Base-by-base conservation (phyloP, 176 grass and related monocot genomes). In the Thinopyrum elongatum region DNA sequence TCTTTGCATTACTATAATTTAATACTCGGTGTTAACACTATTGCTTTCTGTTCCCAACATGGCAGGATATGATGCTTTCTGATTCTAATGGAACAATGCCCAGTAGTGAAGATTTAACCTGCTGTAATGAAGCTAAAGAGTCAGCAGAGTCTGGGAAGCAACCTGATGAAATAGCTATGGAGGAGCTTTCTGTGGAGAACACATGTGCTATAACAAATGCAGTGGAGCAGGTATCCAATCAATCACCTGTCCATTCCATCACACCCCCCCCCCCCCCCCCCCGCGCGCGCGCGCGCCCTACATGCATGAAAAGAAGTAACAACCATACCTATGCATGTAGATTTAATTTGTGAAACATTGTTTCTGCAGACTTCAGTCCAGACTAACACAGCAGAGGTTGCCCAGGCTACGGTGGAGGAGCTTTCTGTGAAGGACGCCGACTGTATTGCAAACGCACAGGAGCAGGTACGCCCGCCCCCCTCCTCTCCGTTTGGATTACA, bases 41-140 rank as follows among this genome's bases (percentile, higher is more conserved):
- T 36, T 82, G 27, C 74, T 63, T 49, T 87, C 60, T 80, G 13
- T 67, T 47, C 36, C 22, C 22, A 85, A 86, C 31, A 86, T 86
- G 62, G 13, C 76, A 86, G 88, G 51, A 63, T 82, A 27, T 29
- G 82, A 64, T 51, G 47, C 47, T 51, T 51, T 51, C 28, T 86
- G 51, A 55, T 86, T 70, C 63, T 81, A 70, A 29, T 29, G 10
- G 12, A 86, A 30, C 46, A 62, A 12, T 77, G 11, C 7, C 27
- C 1, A 33, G 29, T 29, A 59, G 29, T 15, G 62, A 75, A 60
- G 46, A 28, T 73, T 79, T 66, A 51, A 84, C 65, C 15, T 74
- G 13, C 47, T 28, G 31, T 38, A 57, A 26, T 76, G 70, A 67
- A 60, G 78, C 70, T 76, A 81, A 86, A 31, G 70, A 63, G 22